Evolutionary conservation across 2,329 filamentous ascomycete species (phyloP).

Genomic region (Xylaria polymorpha): DNA sequence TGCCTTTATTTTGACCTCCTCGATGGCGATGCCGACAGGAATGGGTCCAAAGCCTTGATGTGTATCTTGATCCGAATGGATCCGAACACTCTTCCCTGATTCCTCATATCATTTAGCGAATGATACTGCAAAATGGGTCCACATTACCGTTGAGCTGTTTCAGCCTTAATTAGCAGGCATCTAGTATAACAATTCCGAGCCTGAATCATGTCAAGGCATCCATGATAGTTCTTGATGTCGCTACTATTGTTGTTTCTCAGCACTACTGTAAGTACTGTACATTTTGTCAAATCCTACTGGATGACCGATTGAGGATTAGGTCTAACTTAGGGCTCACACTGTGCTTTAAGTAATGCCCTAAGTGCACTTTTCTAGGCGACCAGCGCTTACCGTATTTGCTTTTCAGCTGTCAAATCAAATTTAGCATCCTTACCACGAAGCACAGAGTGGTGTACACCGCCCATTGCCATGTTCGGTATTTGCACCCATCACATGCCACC

Average conservation of each 20-base stretch:
- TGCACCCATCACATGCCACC: not conserved
- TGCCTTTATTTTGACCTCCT: constrained; percentile 1
- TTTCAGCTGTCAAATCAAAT: constrained; percentile 3
- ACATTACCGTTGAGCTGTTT: constrained; percentile 2
- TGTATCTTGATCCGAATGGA: not conserved
- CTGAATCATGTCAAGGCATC: not conserved
- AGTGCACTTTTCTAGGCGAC: constrained; percentile 1
- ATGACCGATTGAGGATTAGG: not conserved
- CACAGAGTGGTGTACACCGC: constrained; percentile 6
- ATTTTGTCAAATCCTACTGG: not conserved
- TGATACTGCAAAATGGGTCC: not conserved
- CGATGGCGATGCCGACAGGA: no score
- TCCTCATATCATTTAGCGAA: no score
- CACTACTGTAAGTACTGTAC: no score
- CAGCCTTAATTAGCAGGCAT: not conserved
- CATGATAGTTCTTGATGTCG: not conserved
- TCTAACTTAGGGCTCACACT: constrained; percentile 10
- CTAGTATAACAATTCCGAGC: not conserved
- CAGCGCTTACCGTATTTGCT: constrained; percentile 16
- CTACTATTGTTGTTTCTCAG: not conserved
- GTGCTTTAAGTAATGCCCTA: constrained; percentile 10
- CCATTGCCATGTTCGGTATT: constrained; percentile 6
- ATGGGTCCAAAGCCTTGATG: not conserved
- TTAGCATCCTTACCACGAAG: constrained; percentile 3
- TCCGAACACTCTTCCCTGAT: not conserved